Base-by-base conservation (phyloP, 371 early-diverging fungal species). In the Circinella minor region DNA sequence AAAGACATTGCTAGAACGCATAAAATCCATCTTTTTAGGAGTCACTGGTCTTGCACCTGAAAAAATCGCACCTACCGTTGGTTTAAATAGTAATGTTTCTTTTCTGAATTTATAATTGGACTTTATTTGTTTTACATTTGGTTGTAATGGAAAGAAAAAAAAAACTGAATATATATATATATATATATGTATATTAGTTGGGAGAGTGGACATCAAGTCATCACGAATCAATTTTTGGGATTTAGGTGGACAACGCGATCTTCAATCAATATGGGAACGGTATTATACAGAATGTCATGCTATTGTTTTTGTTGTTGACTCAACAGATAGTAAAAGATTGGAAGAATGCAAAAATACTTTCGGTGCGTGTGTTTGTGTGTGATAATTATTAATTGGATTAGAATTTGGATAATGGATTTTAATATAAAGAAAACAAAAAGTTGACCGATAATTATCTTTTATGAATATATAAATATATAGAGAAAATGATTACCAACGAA, bases 241-340 rank as follows among this genome's bases (percentile, higher is more conserved):
- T 85, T 83, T 98, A 27, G 99, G 98, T 7, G 99, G 99, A 3
- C 95, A 96, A 71, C 76, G 80, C 3, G 97, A 96, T 66, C 81
- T 98, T 57, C 95, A 90, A 34, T 80, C 88, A 6, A 90, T 98
- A 55, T 98, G 99, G 99, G 91, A 90, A 57, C 90, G 94, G 37
- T 98, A 98, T 81, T 98, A 96, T 74, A 66, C 86, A n/a, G 97
- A 96, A 76, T 92, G 94, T 64, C 99, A 98, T 74, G 99, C 91
- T 1, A 89, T 98, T 61, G 79, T 96, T 36, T 98, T 95, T 89
- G 96, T 97, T 0, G 89, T 97, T 1, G 99, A 98, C 75, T 90
- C 96, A 13, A 89, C 92, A 5, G 94, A 95, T 75, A 74, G 77
- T 48, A 87, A 85, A 43, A 86, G 97, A 54, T 82, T 98, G 47